Evolutionary conservation across 2,329 filamentous ascomycete genomes (phyloP).

Genomic region (Mariannaea elegans): DNA sequence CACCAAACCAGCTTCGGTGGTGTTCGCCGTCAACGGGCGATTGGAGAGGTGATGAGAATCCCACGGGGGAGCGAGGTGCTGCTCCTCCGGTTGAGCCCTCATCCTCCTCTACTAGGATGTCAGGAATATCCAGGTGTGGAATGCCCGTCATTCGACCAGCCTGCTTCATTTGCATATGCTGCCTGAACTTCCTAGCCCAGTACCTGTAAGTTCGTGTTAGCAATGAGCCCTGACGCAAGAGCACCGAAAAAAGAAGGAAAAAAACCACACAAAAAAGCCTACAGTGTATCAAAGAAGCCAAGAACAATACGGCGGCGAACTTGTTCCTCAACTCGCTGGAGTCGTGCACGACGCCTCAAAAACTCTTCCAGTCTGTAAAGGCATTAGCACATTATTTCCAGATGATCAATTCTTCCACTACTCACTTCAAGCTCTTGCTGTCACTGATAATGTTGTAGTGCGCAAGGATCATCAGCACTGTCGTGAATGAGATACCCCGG

Average conservation of each 20-base stretch:
- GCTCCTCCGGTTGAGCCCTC: constrained; percentile 50
- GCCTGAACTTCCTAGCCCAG: constrained; percentile 85
- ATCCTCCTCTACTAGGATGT: constrained; percentile 89
- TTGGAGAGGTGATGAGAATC: constrained; percentile 26
- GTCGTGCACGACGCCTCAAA: constrained; percentile 83
- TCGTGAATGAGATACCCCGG: constrained; percentile 89
- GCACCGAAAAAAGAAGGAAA: constrained; percentile 29
- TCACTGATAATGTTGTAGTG: constrained; percentile 99
- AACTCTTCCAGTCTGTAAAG: constrained; percentile 86
- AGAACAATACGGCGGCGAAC: constrained; percentile 89
- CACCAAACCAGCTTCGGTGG: constrained; percentile 54
- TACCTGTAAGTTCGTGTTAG: constrained; percentile 58
- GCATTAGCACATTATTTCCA: constrained; percentile 38
- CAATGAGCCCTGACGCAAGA: not conserved
- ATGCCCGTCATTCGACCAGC: constrained; percentile 79
- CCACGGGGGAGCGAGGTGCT: constrained; percentile 34
- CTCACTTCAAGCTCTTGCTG: constrained; percentile 87
- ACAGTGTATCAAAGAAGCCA: constrained; percentile 94
- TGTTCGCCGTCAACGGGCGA: constrained; percentile 44
- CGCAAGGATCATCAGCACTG: constrained; percentile 92
- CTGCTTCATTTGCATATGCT: constrained; percentile 75
- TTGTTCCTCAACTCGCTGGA: constrained; percentile 95
- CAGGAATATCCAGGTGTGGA: constrained; percentile 84
- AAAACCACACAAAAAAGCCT: no score
- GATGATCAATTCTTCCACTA: constrained; percentile 1